phyloP scores from a whole-genome alignment of 768 basidiomycete species.

The Cyclocybe aegerita region DNA sequence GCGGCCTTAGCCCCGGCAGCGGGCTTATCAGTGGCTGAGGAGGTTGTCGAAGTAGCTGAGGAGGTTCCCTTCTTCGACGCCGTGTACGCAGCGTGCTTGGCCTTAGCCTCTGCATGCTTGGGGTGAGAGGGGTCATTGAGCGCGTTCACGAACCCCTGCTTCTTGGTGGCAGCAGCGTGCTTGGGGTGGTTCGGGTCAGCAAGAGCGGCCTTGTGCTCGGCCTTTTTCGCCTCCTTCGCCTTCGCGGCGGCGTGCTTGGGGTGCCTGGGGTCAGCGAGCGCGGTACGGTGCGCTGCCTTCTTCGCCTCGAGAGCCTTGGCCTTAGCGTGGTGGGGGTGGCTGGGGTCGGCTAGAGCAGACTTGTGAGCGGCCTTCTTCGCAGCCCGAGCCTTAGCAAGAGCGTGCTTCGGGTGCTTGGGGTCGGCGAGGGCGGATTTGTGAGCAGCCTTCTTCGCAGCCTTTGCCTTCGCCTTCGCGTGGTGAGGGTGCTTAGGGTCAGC shows the following conservation, averaged over 20 bases:
- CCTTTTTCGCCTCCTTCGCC: slow-evolving; percentile 4
- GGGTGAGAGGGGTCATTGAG: not conserved
- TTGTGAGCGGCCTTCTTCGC: not conserved
- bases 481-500: slow-evolving; percentile 12
- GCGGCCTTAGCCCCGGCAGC: too few species aligned
- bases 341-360: not conserved
- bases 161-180: not conserved
- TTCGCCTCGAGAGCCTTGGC: not conserved
- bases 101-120: not conserved
- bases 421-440: slow-evolving; percentile 1
- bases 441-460: slow-evolving; percentile 1
- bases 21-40: too few species aligned
- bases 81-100: not conserved
- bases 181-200: slow-evolving; percentile 5
- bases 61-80: slow-evolving; percentile 1
- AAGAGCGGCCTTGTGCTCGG: not conserved
- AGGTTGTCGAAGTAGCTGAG: too few species aligned
- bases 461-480: slow-evolving; percentile 9
- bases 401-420: slow-evolving; percentile 8
- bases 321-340: slow-evolving; percentile 1
- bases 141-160: not conserved
- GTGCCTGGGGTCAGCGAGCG: slow-evolving; percentile 1
- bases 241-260: slow-evolving; percentile 2
- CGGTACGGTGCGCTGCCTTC: not conserved
- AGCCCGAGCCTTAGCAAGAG: slow-evolving; percentile 1